Conservation (phyloP, 176 grass and related monocot species). For the Poa annua region DNA sequence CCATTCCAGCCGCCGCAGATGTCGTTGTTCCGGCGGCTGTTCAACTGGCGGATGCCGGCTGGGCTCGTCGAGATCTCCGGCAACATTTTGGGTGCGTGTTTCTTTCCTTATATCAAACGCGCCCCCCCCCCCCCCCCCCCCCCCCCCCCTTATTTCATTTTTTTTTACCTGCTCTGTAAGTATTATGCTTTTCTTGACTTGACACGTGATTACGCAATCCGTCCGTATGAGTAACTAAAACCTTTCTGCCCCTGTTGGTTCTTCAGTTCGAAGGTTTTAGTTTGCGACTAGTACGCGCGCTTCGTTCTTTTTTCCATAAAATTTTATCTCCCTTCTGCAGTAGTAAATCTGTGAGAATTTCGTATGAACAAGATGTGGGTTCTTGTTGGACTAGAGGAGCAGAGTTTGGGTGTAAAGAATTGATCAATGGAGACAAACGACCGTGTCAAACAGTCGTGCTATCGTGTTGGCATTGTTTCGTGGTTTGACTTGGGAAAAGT, state of each 20-base stretch:
- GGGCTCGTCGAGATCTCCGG: constrained; percentile 88
- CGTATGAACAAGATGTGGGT: background rate
- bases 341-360: background rate
- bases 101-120: background rate
- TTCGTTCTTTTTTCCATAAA: background rate
- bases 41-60: constrained; percentile 79
- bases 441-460: constrained; percentile 33
- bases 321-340: background rate
- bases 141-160: background rate
- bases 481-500: constrained; percentile 40
- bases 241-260: background rate
- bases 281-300: background rate
- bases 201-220: background rate
- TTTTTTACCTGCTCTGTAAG: background rate
- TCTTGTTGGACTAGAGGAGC: background rate
- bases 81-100: constrained; percentile 70
- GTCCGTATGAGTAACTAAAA: background rate
- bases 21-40: constrained; percentile 89
- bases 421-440: background rate
- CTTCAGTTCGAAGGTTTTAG: background rate
- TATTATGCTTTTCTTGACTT: background rate
- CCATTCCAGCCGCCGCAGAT: constrained; percentile 37
- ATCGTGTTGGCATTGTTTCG: constrained; percentile 28
- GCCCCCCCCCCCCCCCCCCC: too few relatives aligned
- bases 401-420: background rate